Conservation (phyloP, 2,329 filamentous ascomycete species). For the Paecilomyces variotii region DNA sequence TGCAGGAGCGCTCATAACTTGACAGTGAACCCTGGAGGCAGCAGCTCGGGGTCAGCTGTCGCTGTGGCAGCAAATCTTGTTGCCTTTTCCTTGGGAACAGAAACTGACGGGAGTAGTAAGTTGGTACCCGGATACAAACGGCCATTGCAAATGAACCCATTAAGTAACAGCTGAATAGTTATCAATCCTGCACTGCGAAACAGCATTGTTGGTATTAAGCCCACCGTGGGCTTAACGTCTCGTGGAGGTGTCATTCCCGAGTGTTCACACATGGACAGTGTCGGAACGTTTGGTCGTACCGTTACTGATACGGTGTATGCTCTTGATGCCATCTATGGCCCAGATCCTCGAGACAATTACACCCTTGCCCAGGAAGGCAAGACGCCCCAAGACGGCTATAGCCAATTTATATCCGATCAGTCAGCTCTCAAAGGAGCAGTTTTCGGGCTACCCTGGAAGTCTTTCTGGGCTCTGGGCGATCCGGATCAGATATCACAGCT, state of each 20-base stretch:
- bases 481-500: constrained; percentile 49
- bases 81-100: constrained; percentile 61
- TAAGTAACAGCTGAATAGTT: constrained; percentile 30
- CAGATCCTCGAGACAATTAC: constrained; percentile 58
- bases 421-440: constrained; percentile 50
- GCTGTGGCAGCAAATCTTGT: constrained; percentile 57
- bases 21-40: constrained; percentile 60
- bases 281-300: constrained; percentile 60
- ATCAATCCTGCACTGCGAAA: constrained; percentile 66
- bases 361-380: constrained; percentile 50
- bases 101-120: constrained; percentile 59
- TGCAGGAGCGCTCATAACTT: constrained; percentile 60
- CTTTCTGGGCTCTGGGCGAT: constrained; percentile 59
- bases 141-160: neutral
- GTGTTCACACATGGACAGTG: constrained; percentile 58
- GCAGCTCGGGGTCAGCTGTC: constrained; percentile 57
- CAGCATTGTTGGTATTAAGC: constrained; percentile 64
- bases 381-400: constrained; percentile 50
- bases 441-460: constrained; percentile 65
- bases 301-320: constrained; percentile 61
- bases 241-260: constrained; percentile 58
- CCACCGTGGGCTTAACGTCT: constrained; percentile 65
- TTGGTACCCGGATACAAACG: neutral
- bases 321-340: constrained; percentile 60
- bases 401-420: constrained; percentile 48